These are phyloP conservation scores for Nitzschia sp. DNA, from an alignment of 108 stramenopile species.

Conservation along the genomic window DNA sequence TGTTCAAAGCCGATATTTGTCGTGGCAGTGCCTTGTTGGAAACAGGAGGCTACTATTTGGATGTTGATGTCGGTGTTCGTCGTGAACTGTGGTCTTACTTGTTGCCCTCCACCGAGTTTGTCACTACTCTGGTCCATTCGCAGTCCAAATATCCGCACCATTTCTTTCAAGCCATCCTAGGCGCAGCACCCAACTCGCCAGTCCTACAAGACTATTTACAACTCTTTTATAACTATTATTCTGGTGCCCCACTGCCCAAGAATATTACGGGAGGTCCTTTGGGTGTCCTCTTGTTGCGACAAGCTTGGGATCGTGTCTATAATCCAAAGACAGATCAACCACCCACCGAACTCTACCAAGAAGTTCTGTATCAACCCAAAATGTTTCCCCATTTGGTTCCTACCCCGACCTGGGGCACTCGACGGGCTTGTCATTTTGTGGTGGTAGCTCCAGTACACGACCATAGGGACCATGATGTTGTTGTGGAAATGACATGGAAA, in stretches of 20 bases:
- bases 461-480: too few species aligned
- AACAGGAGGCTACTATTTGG: conserved; percentile 78
- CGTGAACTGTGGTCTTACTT: conserved; percentile 57
- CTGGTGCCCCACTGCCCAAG: conserved; percentile 26
- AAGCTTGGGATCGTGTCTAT: conserved; percentile 65
- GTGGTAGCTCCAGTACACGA: conserved; percentile 57
- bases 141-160: conserved; percentile 58
- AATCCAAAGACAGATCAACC: conserved; percentile 6
- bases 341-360: conserved; percentile 65
- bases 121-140: conserved; percentile 61
- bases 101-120: conserved; percentile 50
- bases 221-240: conserved; percentile 66
- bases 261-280: conserved; percentile 46
- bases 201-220: conserved; percentile 66
- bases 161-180: conserved; percentile 86
- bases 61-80: conserved; percentile 75
- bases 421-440: conserved; percentile 74
- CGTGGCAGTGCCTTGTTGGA: conserved; percentile 75
- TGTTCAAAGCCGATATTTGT: conserved; percentile 87
- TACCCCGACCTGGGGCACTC: conserved; percentile 57
- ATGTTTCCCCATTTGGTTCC: conserved; percentile 45
- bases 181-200: conserved; percentile 45
- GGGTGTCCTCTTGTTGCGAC: conserved; percentile 68
- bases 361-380: conserved; percentile 48
- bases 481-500: conserved; percentile 11